Base-by-base conservation (phyloP, 768 basidiomycete species). In the Amanita inopinata region DNA sequence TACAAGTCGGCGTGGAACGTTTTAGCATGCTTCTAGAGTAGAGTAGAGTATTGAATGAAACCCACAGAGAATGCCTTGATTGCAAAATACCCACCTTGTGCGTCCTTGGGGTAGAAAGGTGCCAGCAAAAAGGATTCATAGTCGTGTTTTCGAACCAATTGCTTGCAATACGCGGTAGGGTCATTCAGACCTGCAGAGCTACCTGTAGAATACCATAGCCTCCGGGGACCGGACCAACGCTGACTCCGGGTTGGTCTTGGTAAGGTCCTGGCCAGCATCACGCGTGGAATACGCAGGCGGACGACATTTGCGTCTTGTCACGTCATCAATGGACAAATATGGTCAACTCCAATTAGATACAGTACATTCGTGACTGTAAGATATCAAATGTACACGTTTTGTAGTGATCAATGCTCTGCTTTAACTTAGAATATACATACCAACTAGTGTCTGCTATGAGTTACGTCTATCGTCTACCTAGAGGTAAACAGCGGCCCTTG, bases 41-140 rank as follows among this genome's bases (percentile, higher is more conserved):
- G 33, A 38, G 32, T 39, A 38, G 22, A 48, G 43, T 37, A 32
- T 38, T 43, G 51, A 17, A 23, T n/a, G n/a, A 25, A 33, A 76
- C 83, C 58, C 62, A 91, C 88, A 53, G 82, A 80, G 51, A 92
- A 89, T 3, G 89, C 87, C 54, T 82, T 80, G 43, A 90, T 60
- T 5, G 86, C 87, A 51, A 82, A 82, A 55, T 79, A 91, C 33
- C 74, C 81, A 56, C 62, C 67, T 59, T 76, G 79, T 45, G 69
- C 51, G n/a, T 65, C 56, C n/a, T 62, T 61, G n/a, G 87, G 83
- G 53, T 76, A 90, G 57, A 85, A 75, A 31, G 78, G 78, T 3
- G 79, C 76, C 22, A 71, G 65, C 20, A 92, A 66, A 55, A 72
- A 88, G 11, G 82, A 79, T 39, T 89, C 85, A 56, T 89, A 85